Evolutionary conservation across 306 rosid genomes (phyloP).

Genomic region (Dryas octopetala): DNA sequence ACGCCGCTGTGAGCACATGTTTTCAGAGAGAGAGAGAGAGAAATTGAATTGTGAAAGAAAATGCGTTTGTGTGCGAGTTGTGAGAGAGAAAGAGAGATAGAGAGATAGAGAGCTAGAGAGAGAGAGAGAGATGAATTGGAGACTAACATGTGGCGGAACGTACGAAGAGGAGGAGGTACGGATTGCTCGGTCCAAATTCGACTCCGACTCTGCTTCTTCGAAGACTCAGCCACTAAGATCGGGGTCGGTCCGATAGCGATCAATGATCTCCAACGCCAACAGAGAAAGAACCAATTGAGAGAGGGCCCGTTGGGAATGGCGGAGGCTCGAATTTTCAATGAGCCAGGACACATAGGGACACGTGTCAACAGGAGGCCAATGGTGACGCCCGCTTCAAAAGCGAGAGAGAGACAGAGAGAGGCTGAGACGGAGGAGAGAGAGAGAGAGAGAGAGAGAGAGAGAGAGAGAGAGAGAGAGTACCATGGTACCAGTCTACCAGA

Average conservation of each 20-base stretch:
- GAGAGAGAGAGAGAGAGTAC: background rate
- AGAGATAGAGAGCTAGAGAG: constrained; percentile 2
- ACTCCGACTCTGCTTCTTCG: constrained; percentile 21
- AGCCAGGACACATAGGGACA: constrained; percentile 3
- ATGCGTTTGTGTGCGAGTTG: background rate
- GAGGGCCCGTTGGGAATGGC: constrained; percentile 25
- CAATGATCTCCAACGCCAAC: constrained; percentile 1
- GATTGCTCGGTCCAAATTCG: constrained; percentile 43
- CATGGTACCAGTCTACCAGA: constrained; percentile 25
- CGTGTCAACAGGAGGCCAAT: constrained; percentile 23
- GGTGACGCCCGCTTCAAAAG: constrained; percentile 41
- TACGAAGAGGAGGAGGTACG: constrained; percentile 30
- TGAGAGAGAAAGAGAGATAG: constrained; percentile 8
- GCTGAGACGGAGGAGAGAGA: too few relatives aligned
- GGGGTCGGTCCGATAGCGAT: constrained; percentile 9
- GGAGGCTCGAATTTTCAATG: constrained; percentile 21
- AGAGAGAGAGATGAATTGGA: constrained; percentile 22
- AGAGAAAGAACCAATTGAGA: background rate
- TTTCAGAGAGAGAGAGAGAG: constrained; percentile 1
- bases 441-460: background rate
- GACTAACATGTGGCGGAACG: constrained; percentile 46
- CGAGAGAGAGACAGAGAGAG: background rate
- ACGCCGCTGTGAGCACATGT: background rate
- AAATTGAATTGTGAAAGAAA: constrained; percentile 1
- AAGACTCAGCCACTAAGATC: constrained; percentile 33